Base-by-base conservation (phyloP, 352 stramenopile genomes). In the Phytopythium delawarense region DNA sequence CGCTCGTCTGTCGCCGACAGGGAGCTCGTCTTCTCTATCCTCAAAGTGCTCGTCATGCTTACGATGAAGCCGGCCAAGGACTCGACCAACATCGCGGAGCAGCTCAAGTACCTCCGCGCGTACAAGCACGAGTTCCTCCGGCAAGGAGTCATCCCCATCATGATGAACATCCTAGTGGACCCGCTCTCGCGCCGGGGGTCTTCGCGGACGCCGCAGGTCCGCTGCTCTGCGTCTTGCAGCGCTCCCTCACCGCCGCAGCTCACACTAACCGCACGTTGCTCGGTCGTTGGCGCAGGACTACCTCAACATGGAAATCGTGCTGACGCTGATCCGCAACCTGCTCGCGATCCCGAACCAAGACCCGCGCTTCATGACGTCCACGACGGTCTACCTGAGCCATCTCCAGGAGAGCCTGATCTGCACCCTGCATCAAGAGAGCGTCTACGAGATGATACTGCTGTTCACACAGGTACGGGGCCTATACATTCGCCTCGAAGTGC, bases 31-130 rank as follows among this genome's bases (percentile, higher is more conserved):
- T 92, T 95, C 50, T 95, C 88, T 32, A 91, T 96, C 61, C 70
- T 95, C 20, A 96, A 96, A 63, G 86, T 96, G 60, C 79, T 96
- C 42, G 87, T 95, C 28, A 95, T 96, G 88, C 75, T 96, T 40
- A 96, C 88, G 2, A 96, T 92, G 85, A 90, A 91, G 49, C 88
- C 87, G 1, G 59, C 83, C 5, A 76, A 75, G 25, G 84, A 95
- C 49, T 94, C 86, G 37, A 88, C 75, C 46, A 88, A 94, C 59
- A 77, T 94, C 34, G 78, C 83, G 9, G 73, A 92, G 58, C 86
- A 96, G 58, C 65, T 94, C 39, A 83, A 83, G 69, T 93, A 91
- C 61, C 63, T 96, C 12, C 67, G 84, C 30, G 77, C 78, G 34
- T 96, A 96, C 75, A 96, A 96, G 62, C 70, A 89, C 66, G 88